Percentiles rank a stretch among this genome's conserved stretches.
Evolutionary conservation across 805 yeast genomes (phyloP).

Genomic region (Saccharomycopsis olivae): DNA sequence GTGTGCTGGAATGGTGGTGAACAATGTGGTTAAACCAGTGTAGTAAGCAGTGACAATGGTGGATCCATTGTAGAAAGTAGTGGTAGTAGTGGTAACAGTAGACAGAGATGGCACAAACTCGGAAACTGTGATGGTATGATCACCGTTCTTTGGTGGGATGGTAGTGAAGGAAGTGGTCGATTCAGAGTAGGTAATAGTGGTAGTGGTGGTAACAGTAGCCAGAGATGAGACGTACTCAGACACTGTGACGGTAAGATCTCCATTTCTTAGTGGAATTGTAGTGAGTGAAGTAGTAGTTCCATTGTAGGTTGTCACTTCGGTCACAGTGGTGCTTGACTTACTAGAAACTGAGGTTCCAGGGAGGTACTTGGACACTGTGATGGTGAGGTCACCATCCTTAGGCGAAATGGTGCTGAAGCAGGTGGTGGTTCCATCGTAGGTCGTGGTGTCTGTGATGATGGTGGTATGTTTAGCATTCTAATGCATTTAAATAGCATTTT

Average conservation of each 20-base stretch:
- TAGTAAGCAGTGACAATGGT: no score
- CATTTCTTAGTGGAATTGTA: not conserved
- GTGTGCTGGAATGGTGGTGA: no score
- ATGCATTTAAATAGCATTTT: no score
- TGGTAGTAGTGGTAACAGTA: not conserved
- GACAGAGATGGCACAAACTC: conserved; percentile 1
- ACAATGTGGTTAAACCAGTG: no score
- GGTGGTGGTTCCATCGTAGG: conserved; percentile 1
- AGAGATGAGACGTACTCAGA: conserved; percentile 3
- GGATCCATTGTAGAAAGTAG: no score
- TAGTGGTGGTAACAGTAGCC: conserved; percentile 1
- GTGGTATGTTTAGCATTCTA: no score
- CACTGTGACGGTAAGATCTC: not conserved
- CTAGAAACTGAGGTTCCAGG: no score
- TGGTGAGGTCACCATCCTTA: not conserved
- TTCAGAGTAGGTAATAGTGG: not conserved
- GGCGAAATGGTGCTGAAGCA: conserved; percentile 1
- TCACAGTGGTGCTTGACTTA: conserved; percentile 4
- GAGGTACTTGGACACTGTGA: not conserved
- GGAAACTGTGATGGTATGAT: not conserved
- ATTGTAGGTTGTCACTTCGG: not conserved
- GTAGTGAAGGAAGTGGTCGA: conserved; percentile 1
- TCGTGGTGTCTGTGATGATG: no score
- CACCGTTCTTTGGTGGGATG: conserved; percentile 2
- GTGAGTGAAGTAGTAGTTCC: conserved; percentile 1